These are phyloP conservation scores for Paramecium tetraurelia DNA, from an alignment of 73 alveolate species.

Conservation along the genomic window DNA sequence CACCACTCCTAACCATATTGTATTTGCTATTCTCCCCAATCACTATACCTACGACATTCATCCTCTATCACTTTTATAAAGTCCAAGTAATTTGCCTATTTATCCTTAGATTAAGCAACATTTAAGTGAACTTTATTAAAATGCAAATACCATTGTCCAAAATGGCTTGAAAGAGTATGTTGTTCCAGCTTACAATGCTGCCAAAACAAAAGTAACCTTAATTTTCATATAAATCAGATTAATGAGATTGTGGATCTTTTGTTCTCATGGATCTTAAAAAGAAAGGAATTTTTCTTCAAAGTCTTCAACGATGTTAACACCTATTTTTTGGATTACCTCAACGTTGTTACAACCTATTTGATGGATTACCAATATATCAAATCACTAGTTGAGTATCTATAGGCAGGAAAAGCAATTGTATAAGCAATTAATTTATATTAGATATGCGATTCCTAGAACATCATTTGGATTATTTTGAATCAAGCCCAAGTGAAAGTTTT, in stretches of 20 bases:
- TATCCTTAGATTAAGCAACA: neutral
- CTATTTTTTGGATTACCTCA: no score
- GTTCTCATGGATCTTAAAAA: no score
- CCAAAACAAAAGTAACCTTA: neutral
- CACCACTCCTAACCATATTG: neutral
- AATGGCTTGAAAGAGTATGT: neutral
- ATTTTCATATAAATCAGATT: neutral
- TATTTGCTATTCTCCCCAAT: neutral
- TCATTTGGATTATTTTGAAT: neutral
- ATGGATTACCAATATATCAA: neutral
- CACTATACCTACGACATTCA: neutral
- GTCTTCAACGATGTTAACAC: no score
- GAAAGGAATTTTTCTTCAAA: no score
- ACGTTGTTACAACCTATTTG: neutral
- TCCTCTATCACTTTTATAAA: neutral
- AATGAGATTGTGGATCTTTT: no score
- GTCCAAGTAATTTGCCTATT: neutral
- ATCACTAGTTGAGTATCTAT: neutral
- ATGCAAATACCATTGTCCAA: neutral
- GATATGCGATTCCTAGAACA: neutral
- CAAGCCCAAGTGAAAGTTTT: neutral
- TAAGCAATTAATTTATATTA: neutral
- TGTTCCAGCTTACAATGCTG: neutral
- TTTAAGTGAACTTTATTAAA: neutral
- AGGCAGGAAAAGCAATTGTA: neutral